Percentiles rank a stretch among this genome's conserved stretches.
These are phyloP conservation scores for Xylaria sp. DNA, from an alignment of 2,329 filamentous ascomycete genomes.

Conservation along the genomic window DNA sequence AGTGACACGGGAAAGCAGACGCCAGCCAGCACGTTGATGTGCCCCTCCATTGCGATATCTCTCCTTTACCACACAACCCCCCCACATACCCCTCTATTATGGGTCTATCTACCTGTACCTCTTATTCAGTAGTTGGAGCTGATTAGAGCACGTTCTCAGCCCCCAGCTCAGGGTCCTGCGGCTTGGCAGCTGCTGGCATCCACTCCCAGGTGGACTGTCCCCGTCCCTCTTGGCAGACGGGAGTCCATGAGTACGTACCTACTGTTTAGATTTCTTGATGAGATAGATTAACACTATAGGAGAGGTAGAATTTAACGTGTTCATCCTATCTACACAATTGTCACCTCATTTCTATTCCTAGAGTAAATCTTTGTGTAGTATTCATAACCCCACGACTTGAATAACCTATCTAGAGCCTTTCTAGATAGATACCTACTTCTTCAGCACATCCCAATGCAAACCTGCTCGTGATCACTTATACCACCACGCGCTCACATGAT, in stretches of 20 bases:
- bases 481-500: background rate
- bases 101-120: slow-evolving; percentile 12
- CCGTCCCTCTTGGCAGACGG: background rate
- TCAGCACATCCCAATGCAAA: background rate
- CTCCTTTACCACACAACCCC: slow-evolving; percentile 8
- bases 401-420: too few relatives aligned
- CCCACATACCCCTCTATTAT: slow-evolving; percentile 26
- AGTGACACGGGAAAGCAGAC: background rate
- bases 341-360: too few relatives aligned
- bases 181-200: background rate
- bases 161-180: background rate
- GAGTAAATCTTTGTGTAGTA: too few relatives aligned
- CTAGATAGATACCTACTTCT: too few relatives aligned
- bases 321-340: too few relatives aligned
- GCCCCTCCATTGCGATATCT: slow-evolving; percentile 32
- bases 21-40: slow-evolving; percentile 16
- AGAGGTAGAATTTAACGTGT: background rate
- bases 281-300: too few relatives aligned
- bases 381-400: too few relatives aligned
- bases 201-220: background rate
- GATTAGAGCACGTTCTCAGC: background rate
- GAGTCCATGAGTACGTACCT: too few relatives aligned
- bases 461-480: background rate
- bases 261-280: too few relatives aligned
- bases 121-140: too few relatives aligned